phyloP scores from a whole-genome alignment of 2,329 filamentous ascomycete genomes.

The Incumbomyces lentus region DNA sequence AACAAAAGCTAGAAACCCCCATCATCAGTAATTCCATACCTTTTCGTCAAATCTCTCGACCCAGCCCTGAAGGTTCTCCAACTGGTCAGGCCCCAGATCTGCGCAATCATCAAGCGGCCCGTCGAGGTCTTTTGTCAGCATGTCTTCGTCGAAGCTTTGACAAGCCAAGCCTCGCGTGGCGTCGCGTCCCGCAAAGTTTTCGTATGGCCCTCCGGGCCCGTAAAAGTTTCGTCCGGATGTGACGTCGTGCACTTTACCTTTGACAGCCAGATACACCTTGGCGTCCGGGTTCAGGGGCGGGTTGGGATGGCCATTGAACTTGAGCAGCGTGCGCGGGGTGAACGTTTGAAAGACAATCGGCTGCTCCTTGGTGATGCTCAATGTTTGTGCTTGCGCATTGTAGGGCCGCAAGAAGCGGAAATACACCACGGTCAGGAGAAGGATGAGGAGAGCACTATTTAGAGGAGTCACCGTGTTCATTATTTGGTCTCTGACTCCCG shows the following conservation, averaged over 20 bases:
- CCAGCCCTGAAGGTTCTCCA: conserved; percentile 80
- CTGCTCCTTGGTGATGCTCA: conserved; percentile 39
- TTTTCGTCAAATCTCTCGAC: conserved; percentile 89
- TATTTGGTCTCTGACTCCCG: conserved; percentile 39
- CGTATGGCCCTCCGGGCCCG: conserved; percentile 86
- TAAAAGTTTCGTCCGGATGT: conserved; percentile 83
- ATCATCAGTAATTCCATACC: conserved; percentile 15
- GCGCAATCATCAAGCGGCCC: conserved; percentile 68
- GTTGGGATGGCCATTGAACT: conserved; percentile 67
- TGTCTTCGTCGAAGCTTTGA: conserved; percentile 87
- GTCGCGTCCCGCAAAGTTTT: conserved; percentile 90
- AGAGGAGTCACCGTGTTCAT: conserved; percentile 42
- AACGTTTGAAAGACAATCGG: conserved; percentile 82
- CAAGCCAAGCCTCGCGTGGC: conserved; percentile 78
- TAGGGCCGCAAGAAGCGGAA: conserved; percentile 44
- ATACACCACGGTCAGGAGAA: conserved; percentile 49
- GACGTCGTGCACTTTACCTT: conserved; percentile 86
- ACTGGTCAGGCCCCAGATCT: conserved; percentile 61
- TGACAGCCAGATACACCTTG: conserved; percentile 65
- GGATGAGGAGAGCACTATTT: conserved; percentile 50
- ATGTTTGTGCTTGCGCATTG: conserved; percentile 34
- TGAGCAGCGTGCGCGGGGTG: conserved; percentile 71
- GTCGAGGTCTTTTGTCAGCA: conserved; percentile 85
- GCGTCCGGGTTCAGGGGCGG: conserved; percentile 46
- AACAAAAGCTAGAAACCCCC: not conserved